Conservation (phyloP, 2,329 filamentous ascomycete genomes). For the Leptographium procerum region DNA sequence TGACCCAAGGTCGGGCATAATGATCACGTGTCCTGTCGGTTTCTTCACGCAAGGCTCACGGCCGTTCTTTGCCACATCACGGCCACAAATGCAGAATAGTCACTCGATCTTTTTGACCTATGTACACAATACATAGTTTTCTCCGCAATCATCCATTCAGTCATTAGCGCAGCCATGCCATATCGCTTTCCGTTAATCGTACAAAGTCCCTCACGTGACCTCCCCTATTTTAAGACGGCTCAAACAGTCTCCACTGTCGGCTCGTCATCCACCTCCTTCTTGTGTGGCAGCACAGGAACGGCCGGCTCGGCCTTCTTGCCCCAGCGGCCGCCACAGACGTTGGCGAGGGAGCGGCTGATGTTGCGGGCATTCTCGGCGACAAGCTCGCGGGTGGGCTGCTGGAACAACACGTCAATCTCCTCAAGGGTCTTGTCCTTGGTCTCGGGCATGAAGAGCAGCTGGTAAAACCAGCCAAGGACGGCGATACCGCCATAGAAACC, state of each 20-base stretch:
- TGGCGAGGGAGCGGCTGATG: not conserved
- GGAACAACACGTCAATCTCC: slow-evolving; percentile 56
- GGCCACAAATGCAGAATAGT: not conserved
- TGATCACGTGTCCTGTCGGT: no score
- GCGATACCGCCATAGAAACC: slow-evolving; percentile 69
- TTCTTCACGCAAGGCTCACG: no score
- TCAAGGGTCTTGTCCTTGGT: slow-evolving; percentile 53
- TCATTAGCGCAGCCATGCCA: not conserved
- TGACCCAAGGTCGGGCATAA: no score
- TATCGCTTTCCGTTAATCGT: not conserved
- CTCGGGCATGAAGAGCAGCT: slow-evolving; percentile 65
- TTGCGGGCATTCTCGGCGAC: slow-evolving; percentile 40
- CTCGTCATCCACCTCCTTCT: not conserved
- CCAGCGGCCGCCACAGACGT: not conserved
- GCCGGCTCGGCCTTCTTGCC: not conserved
- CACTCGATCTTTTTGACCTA: not conserved
- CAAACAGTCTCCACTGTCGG: not conserved
- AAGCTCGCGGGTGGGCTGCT: slow-evolving; percentile 49
- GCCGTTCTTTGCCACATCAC: not conserved
- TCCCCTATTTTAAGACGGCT: not conserved
- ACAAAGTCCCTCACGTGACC: no score
- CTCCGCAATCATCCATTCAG: not conserved
- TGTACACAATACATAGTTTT: not conserved
- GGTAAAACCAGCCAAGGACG: slow-evolving; percentile 58
- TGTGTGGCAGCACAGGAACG: not conserved